These are phyloP conservation scores for Mycena albidolilacea DNA, from an alignment of 768 basidiomycete species.

Conservation along the genomic window DNA sequence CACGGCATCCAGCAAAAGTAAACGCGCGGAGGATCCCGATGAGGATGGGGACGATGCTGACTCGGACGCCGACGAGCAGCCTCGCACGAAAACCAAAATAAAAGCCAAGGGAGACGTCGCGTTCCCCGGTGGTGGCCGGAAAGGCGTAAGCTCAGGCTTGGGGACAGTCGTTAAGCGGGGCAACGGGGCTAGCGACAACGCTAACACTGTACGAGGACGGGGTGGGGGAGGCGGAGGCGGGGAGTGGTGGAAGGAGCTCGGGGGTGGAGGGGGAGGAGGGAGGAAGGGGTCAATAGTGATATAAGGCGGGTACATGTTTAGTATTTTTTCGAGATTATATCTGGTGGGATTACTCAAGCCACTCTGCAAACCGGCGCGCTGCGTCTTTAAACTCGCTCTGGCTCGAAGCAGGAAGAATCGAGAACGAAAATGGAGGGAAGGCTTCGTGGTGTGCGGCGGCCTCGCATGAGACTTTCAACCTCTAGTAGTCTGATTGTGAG, in stretches of 20 bases:
- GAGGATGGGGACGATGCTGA: slow-evolving; percentile 36
- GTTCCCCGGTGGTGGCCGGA: slow-evolving; percentile 69
- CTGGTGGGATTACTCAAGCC: too few relatives aligned
- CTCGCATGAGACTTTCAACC: too few relatives aligned
- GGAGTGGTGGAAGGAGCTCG: slow-evolving; percentile 65
- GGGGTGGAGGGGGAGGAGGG: slow-evolving; percentile 24
- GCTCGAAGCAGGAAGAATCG: too few relatives aligned
- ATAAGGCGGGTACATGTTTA: not conserved
- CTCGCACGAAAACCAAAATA: too few relatives aligned
- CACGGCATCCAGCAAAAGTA: not conserved
- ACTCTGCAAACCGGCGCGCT: too few relatives aligned
- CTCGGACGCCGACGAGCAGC: slow-evolving; percentile 12
- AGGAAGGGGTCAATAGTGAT: slow-evolving; percentile 44
- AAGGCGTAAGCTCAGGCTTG: slow-evolving; percentile 76
- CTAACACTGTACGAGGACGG: slow-evolving; percentile 21
- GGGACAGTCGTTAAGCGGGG: slow-evolving; percentile 62
- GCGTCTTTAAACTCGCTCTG: too few relatives aligned
- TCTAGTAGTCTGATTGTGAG: too few relatives aligned
- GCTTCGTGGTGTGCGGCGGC: too few relatives aligned
- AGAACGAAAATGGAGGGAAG: too few relatives aligned
- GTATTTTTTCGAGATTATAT: too few relatives aligned
- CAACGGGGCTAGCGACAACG: not conserved
- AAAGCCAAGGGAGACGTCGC: slow-evolving; percentile 36
- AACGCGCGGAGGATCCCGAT: slow-evolving; percentile 13
- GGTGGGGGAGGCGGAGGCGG: slow-evolving; percentile 26